Percentiles rank a stretch among this genome's conserved stretches.
Conservation (phyloP, 2,329 filamentous ascomycete species). For the Xylaria sp. region DNA sequence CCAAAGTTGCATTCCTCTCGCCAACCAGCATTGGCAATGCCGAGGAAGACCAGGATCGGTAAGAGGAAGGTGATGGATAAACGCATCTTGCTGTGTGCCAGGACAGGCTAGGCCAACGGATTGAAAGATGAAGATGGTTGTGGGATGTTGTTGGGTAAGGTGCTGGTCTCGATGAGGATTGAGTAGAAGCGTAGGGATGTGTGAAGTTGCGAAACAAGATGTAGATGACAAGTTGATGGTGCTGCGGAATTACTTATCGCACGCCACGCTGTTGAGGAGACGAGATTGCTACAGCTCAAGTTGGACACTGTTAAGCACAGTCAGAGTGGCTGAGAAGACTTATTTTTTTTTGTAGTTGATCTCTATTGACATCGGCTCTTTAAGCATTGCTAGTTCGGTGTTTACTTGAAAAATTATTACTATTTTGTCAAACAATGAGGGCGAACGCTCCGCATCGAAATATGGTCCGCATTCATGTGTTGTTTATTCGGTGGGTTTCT, state of each 20-base stretch:
- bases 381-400: neutral
- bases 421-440: neutral
- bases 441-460: neutral
- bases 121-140: neutral
- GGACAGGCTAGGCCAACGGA: neutral
- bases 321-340: neutral
- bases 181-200: neutral
- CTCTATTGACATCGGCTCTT: neutral
- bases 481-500: neutral
- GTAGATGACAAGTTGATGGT: neutral
- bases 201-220: neutral
- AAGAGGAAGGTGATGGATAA: neutral
- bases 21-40: conserved; percentile 24
- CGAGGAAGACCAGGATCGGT: neutral
- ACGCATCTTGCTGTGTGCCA: conserved; percentile 9
- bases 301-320: neutral
- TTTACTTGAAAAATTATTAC: neutral
- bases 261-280: neutral
- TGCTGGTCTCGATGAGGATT: neutral
- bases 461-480: neutral
- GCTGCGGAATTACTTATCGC: neutral
- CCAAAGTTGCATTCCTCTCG: conserved; percentile 26
- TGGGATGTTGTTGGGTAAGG: neutral
- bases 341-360: neutral
- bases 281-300: neutral